Evolutionary conservation across 805 yeast genomes (phyloP).

Genomic region (Lachancea cidri): DNA sequence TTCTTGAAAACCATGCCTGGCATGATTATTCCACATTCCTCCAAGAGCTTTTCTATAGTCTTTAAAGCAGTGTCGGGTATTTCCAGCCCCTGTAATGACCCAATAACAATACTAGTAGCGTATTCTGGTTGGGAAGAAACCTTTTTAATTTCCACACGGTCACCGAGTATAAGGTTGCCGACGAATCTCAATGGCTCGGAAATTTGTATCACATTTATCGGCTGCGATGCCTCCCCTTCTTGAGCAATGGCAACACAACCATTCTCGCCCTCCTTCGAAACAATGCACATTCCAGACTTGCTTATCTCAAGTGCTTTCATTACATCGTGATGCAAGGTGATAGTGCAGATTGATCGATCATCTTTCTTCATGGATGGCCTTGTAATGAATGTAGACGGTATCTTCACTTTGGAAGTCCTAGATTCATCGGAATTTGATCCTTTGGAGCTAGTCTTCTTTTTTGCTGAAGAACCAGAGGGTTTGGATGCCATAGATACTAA

Average conservation of each 20-base stretch:
- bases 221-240: slow-evolving; percentile 31
- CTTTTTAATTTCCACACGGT: slow-evolving; percentile 44
- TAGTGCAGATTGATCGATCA: slow-evolving; percentile 34
- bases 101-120: slow-evolving; percentile 36
- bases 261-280: slow-evolving; percentile 42
- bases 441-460: slow-evolving; percentile 25
- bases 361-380: slow-evolving; percentile 30
- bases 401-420: slow-evolving; percentile 29
- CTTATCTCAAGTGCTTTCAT: slow-evolving; percentile 43
- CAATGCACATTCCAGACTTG: slow-evolving; percentile 41
- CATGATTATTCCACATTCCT: slow-evolving; percentile 54
- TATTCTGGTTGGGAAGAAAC: slow-evolving; percentile 45
- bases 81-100: slow-evolving; percentile 21
- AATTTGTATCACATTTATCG: slow-evolving; percentile 41
- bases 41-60: slow-evolving; percentile 38
- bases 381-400: slow-evolving; percentile 37
- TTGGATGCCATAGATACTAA: slow-evolving; percentile 26
- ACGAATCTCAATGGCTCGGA: slow-evolving; percentile 42
- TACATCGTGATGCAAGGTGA: slow-evolving; percentile 39
- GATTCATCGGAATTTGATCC: slow-evolving; percentile 13
- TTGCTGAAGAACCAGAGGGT: slow-evolving; percentile 19
- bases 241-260: slow-evolving; percentile 44
- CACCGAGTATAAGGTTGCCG: slow-evolving; percentile 45
- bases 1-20: slow-evolving; percentile 45
- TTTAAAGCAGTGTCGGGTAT: slow-evolving; percentile 26